phyloP scores from a whole-genome alignment of 228 moss, liverwort and hornwort genomes.

The Sphagnum fallax region DNA sequence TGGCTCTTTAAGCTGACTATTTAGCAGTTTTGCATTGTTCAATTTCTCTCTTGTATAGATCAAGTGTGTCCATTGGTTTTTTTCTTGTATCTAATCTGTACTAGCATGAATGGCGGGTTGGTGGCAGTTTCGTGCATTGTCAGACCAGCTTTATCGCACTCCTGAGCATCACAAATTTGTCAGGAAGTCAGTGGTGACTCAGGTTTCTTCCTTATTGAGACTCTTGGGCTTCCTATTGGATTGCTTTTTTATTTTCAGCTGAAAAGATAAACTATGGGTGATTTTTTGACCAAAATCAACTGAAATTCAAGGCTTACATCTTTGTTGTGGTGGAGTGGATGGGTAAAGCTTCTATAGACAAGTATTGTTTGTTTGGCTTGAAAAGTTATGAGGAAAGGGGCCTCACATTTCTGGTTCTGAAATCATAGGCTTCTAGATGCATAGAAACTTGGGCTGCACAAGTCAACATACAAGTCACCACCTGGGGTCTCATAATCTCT shows the following conservation, averaged over 20 bases:
- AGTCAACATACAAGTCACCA: no score
- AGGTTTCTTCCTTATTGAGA: slow-evolving; percentile 33
- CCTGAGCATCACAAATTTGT: slow-evolving; percentile 89
- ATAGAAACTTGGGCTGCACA: no score
- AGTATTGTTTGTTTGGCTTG: no score
- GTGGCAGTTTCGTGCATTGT: slow-evolving; percentile 93
- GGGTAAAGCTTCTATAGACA: no score
- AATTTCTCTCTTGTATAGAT: background rate
- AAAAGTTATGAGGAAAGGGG: no score
- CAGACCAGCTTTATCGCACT: slow-evolving; percentile 85
- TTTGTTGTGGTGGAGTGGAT: no score
- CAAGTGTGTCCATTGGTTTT: background rate
- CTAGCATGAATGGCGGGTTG: slow-evolving; percentile 1
- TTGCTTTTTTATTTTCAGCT: background rate
- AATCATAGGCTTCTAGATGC: no score
- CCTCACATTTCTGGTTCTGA: no score
- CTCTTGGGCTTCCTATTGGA: slow-evolving; percentile 1
- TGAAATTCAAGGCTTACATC: no score
- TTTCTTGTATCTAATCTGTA: background rate
- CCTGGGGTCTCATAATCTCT: no score
- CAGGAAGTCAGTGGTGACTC: slow-evolving; percentile 66
- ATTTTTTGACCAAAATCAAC: background rate
- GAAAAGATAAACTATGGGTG: background rate
- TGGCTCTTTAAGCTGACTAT: no score
- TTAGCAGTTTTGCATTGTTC: no score